phyloP scores from a whole-genome alignment of 2,329 filamentous ascomycete genomes.

The Verticillium albo-atrum region DNA sequence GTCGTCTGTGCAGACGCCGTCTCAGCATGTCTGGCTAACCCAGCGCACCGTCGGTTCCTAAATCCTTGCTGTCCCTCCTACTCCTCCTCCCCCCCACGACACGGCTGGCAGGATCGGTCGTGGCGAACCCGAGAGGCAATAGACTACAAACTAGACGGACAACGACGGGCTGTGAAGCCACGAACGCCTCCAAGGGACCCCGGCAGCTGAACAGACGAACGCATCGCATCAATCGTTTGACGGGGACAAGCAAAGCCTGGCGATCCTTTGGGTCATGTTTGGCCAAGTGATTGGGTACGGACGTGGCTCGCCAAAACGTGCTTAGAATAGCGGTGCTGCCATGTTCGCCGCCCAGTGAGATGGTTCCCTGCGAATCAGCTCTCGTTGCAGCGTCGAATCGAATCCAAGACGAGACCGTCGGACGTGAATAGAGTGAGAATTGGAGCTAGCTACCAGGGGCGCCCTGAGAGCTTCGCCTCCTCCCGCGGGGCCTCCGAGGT shows the following conservation, averaged over 20 bases:
- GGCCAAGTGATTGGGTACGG: neutral
- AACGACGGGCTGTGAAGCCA: neutral
- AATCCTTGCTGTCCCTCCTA: too few species aligned
- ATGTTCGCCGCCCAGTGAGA: neutral
- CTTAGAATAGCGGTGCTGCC: neutral
- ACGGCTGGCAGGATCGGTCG: too few species aligned
- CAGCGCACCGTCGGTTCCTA: neutral
- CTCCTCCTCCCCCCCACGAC: too few species aligned
- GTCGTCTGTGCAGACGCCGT: neutral
- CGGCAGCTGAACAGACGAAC: neutral
- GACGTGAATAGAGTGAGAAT: neutral
- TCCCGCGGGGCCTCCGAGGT: neutral
- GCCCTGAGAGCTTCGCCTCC: neutral
- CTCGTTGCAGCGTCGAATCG: neutral
- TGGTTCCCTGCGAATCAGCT: neutral
- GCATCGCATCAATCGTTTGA: neutral
- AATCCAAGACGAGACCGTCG: neutral
- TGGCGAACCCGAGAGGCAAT: too few species aligned
- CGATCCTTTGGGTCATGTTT: neutral
- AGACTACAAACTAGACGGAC: neutral
- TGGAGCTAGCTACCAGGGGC: neutral
- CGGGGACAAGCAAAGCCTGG: neutral
- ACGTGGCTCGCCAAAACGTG: neutral
- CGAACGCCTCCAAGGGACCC: neutral
- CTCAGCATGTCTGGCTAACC: neutral